phyloP scores from a whole-genome alignment of 768 basidiomycete genomes.

The Tylopilus plumbeoviolaceoides region DNA sequence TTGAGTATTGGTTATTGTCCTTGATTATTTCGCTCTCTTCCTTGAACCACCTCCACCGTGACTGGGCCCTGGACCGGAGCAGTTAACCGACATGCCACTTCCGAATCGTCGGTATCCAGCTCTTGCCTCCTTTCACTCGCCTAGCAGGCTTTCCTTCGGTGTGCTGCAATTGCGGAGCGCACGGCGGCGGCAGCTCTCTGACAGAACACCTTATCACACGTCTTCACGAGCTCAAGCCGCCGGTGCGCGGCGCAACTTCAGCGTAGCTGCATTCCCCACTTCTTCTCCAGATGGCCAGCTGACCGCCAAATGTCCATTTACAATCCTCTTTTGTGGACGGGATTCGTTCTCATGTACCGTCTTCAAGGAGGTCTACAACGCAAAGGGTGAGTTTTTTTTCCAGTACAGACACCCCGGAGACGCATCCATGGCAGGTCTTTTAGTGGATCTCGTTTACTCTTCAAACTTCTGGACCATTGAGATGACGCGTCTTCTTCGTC shows the following conservation, averaged over 20 bases:
- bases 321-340: too few relatives aligned
- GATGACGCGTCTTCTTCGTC: too few relatives aligned
- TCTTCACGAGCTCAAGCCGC: background rate
- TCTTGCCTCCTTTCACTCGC: background rate
- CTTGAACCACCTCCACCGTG: background rate
- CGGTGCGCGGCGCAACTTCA: background rate
- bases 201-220: background rate
- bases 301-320: too few relatives aligned
- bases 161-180: background rate
- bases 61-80: too few relatives aligned
- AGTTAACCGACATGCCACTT: slow-evolving; percentile 1
- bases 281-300: too few relatives aligned
- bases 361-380: too few relatives aligned
- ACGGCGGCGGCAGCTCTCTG: background rate
- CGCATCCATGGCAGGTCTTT: too few relatives aligned
- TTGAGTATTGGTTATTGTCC: slow-evolving; percentile 3
- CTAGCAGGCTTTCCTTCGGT: background rate
- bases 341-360: too few relatives aligned
- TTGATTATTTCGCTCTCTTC: slow-evolving; percentile 5
- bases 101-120: background rate
- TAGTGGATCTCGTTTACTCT: too few relatives aligned
- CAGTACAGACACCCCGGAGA: too few relatives aligned
- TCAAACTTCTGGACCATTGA: too few relatives aligned
- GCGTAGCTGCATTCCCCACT: background rate
- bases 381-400: too few relatives aligned